Conservation (phyloP, 768 basidiomycete genomes). For the Auricularia heimuer region DNA sequence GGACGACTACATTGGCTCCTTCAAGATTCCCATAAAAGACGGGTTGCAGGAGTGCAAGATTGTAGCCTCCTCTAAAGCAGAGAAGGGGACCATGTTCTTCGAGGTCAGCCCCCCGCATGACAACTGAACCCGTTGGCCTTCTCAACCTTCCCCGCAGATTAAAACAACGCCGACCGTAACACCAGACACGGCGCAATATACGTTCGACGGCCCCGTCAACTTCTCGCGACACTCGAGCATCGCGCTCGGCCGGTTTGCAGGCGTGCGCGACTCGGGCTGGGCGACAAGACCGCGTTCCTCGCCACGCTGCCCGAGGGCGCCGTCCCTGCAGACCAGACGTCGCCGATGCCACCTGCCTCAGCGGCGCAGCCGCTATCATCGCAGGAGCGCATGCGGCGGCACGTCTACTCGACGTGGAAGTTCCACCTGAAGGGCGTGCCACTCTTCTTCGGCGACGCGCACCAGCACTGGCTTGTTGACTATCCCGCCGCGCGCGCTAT, state of each 20-base stretch:
- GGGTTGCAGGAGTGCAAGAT: slow-evolving; percentile 62
- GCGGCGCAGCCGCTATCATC: neutral
- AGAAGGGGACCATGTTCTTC: slow-evolving; percentile 58
- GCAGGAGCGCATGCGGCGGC: neutral
- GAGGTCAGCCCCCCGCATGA: slow-evolving; percentile 33
- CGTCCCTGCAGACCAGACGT: neutral
- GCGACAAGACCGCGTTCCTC: neutral
- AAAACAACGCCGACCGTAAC: slow-evolving; percentile 18
- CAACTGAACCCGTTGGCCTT: neutral
- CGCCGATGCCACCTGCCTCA: neutral
- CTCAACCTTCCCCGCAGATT: slow-evolving; percentile 31
- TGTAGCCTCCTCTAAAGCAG: slow-evolving; percentile 37
- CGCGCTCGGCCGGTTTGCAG: slow-evolving; percentile 53
- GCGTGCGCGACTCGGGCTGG: slow-evolving; percentile 34
- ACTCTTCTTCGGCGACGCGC: slow-evolving; percentile 45
- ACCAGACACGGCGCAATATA: slow-evolving; percentile 36
- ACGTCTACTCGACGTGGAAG: slow-evolving; percentile 71
- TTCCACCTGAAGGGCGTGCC: slow-evolving; percentile 49
- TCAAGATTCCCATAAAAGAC: slow-evolving; percentile 39
- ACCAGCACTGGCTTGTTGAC: slow-evolving; percentile 56
- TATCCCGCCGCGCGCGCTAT: slow-evolving; percentile 67
- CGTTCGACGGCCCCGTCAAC: slow-evolving; percentile 65
- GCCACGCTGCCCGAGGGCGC: neutral
- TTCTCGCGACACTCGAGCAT: slow-evolving; percentile 65
- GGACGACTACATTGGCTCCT: slow-evolving; percentile 61